A percentile compares a stretch with the other conserved stretches of the same genome.
phyloP scores from a whole-genome alignment of 1,284 basidiomycete genomes.

The Salmacisia buchloeana region DNA sequence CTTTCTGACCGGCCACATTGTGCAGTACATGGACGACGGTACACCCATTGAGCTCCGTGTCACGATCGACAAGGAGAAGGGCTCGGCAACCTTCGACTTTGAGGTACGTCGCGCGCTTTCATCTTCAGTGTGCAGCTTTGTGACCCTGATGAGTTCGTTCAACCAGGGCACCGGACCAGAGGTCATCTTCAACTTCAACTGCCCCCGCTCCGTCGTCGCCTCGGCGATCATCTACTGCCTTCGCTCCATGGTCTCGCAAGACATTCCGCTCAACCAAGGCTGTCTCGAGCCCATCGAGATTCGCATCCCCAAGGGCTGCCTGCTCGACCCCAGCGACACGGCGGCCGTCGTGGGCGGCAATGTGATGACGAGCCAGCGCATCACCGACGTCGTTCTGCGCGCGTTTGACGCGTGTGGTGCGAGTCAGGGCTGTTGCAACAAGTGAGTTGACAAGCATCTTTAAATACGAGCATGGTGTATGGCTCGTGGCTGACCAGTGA shows the following conservation, averaged over 20 bases:
- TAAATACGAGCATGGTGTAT: neutral
- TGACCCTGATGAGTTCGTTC: neutral
- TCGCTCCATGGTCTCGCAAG: slow-evolving; percentile 81
- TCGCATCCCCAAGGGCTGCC: slow-evolving; percentile 70
- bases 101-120: slow-evolving; percentile 54
- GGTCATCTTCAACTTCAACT: slow-evolving; percentile 81
- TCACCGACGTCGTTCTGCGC: slow-evolving; percentile 88
- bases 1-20: neutral
- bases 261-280: slow-evolving; percentile 90
- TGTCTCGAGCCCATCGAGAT: slow-evolving; percentile 69
- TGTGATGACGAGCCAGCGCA: slow-evolving; percentile 83
- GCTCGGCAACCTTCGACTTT: slow-evolving; percentile 85
- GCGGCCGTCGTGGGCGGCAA: slow-evolving; percentile 92
- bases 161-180: slow-evolving; percentile 67
- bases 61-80: slow-evolving; percentile 68
- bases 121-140: slow-evolving; percentile 22
- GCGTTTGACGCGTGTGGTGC: slow-evolving; percentile 90
- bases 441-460: slow-evolving; percentile 56
- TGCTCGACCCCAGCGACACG: slow-evolving; percentile 68
- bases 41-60: slow-evolving; percentile 70
- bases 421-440: slow-evolving; percentile 81
- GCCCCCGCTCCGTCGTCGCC: slow-evolving; percentile 68
- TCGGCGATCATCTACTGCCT: slow-evolving; percentile 91
- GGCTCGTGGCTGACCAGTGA: neutral
- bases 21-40: slow-evolving; percentile 16